Base-by-base conservation (phyloP, 2,329 filamentous ascomycete genomes). In the Neurospora crassa region DNA sequence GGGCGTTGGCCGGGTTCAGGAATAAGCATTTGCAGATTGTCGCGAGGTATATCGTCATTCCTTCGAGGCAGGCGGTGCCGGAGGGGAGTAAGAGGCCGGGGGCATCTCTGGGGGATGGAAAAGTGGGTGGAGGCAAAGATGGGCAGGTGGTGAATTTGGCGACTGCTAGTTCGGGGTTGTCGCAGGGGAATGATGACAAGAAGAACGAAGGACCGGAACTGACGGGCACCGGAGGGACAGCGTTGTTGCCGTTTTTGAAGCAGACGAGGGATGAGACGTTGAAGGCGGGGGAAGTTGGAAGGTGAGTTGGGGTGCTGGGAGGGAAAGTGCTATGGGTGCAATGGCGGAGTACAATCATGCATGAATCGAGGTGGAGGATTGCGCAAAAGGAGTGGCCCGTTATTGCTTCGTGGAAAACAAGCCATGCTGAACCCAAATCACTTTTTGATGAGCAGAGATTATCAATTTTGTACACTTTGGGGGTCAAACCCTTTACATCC, bases 21-120 rank as follows among this genome's bases (percentile, higher is more conserved):
- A 92, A 95, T 79, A 93, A 92, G 77, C 94, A 98, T 79, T 92
- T 97, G 75, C 89, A 92, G 79, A 92, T 98, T 71, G 94, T 97
- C 3, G 92, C 92, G 42, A 87, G 93, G 68, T 98, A 97, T 80
- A 97, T 98, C 77, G 90, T 97, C 75, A 83, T 96, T 70, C 93
- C 94, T 34, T 91, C 91, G 0, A 86, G 81, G 70, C 81, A 84
- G 71, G 78, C 79, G 16, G 43, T 63, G 29, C 53, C 53, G 53
- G 29, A 63, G 47, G 24, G 12, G 24, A 10, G 34, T 75, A 89
- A 92, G 3, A 92, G 92, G 41, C 87, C 40, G 93, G 40, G 40
- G 40, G 40, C 12, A 37, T 8, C 34, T 37, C 6, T 37, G 7
- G 34, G 1, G 0, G 10, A 40, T 11, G 40, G 40, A 40, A 10